Base-by-base conservation (phyloP, 139 green algal genomes). In the Coccomyxa sp. region DNA sequence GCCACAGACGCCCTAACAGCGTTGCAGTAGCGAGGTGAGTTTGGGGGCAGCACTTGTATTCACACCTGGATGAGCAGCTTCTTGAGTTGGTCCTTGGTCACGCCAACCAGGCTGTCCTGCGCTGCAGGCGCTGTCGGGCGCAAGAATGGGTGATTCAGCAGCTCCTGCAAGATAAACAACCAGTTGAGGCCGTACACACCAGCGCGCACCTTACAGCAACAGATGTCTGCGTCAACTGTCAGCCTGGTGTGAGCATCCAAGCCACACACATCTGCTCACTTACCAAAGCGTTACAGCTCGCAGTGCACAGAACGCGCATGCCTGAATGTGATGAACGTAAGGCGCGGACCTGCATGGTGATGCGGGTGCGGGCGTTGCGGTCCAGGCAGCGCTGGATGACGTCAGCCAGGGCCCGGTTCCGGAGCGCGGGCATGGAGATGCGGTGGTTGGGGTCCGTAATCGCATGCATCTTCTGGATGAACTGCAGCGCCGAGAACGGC, bases 391-490 rank as follows among this genome's bases (percentile, higher is more conserved):
- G 83, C 35, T 74, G 81, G 58, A 98, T 94, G 64, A 87, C 84
- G 80, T 98, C 90, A 50, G 92, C 73, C 64, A 96, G 82, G 7
- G 81, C 80, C 0, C 81, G 76, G 79, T 97, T 95, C 44, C 35
- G 41, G 16, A 95, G 73, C 37, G 88, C 75, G 8, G 89, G 86
- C 71, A 95, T 94, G 27, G 78, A 37, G 70, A 95, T 91, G 44
- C 73, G 73, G 87, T 95, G 86, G 35, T 81, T 73, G 0, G 84
- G 54, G 86, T 96, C 88, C 39, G 89, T 95, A 89, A 97, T 97
- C 69, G 93, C 94, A 78, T 97, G 92, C 85, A 98, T 94, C 91
- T 99, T 99, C 71, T 94, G 92, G 73, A 97, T 93, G 88, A 97
- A 97, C 68, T 90, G 85, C 79, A 97, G 82, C 70, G 93, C 88